A percentile compares a stretch with the other conserved stretches of the same genome.
Conservation (phyloP, 169 alveolate species). For the Plasmodium cynomolgi region DNA sequence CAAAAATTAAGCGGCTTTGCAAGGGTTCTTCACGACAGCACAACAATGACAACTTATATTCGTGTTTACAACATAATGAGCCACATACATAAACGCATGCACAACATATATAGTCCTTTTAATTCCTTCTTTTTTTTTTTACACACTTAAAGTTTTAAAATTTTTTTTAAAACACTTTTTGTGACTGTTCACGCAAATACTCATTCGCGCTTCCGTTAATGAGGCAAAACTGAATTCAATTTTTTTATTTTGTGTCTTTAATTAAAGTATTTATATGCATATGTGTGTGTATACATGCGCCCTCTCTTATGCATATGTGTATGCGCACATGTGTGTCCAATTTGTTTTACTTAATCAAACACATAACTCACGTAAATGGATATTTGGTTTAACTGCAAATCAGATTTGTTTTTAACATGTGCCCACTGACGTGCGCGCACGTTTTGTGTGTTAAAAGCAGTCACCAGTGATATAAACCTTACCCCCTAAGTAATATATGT, state of each 20-base stretch:
- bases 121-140: neutral
- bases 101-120: neutral
- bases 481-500: neutral
- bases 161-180: neutral
- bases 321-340: neutral
- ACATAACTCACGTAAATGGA: neutral
- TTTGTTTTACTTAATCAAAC: slow-evolving; percentile 11
- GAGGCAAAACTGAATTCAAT: neutral
- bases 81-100: neutral
- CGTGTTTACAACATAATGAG: neutral
- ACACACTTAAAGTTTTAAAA: neutral
- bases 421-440: slow-evolving; percentile 2
- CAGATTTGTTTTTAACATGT: slow-evolving; percentile 25
- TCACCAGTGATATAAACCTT: slow-evolving; percentile 12
- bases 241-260: neutral
- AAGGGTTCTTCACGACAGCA: neutral
- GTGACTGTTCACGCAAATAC: neutral
- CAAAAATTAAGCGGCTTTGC: neutral
- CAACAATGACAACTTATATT: neutral
- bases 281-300: neutral
- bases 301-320: neutral
- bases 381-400: slow-evolving; percentile 23
- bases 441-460: slow-evolving; percentile 8
- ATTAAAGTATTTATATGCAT: neutral
- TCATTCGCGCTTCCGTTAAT: neutral